phyloP scores from a whole-genome alignment of 1,284 basidiomycete genomes.

The Peniophora sp. region DNA sequence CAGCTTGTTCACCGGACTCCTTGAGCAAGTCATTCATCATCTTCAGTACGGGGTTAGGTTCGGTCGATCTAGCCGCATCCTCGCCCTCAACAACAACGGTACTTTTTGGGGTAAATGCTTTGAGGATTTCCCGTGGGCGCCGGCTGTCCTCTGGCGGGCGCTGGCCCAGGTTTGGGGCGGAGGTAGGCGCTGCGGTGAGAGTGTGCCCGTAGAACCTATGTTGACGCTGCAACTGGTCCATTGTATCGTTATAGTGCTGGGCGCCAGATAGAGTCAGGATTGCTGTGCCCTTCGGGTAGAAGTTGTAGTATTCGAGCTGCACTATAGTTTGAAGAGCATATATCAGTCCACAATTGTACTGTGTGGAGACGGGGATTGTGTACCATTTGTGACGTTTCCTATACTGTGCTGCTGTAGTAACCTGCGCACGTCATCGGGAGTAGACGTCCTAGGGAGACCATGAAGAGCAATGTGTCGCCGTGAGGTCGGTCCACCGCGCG shows the following conservation, averaged over 20 bases:
- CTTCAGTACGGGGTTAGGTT: too few species aligned
- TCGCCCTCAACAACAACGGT: too few species aligned
- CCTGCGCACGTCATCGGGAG: constrained; percentile 49
- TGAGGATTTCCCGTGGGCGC: too few species aligned
- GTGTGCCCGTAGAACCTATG: constrained; percentile 36
- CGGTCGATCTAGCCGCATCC: too few species aligned
- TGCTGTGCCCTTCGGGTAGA: constrained; percentile 49
- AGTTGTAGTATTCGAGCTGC: constrained; percentile 49
- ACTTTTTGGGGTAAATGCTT: too few species aligned
- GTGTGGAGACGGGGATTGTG: too few species aligned
- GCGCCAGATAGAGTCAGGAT: constrained; percentile 42
- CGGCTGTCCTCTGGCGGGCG: too few species aligned
- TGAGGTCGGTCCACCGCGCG: too few species aligned
- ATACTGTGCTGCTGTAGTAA: constrained; percentile 36
- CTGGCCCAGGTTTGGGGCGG: neutral
- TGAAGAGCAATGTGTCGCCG: constrained; percentile 31
- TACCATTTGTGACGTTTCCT: constrained; percentile 49
- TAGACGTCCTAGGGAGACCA: constrained; percentile 42
- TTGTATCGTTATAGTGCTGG: constrained; percentile 19
- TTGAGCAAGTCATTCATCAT: too few species aligned
- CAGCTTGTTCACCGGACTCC: constrained; percentile 14
- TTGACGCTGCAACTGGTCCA: constrained; percentile 14
- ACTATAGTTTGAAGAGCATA: constrained; percentile 32
- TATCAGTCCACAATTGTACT: too few species aligned
- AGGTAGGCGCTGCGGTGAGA: constrained; percentile 17